phyloP scores from a whole-genome alignment of 2,329 filamentous ascomycete genomes.

The Falciphora oryzae region DNA sequence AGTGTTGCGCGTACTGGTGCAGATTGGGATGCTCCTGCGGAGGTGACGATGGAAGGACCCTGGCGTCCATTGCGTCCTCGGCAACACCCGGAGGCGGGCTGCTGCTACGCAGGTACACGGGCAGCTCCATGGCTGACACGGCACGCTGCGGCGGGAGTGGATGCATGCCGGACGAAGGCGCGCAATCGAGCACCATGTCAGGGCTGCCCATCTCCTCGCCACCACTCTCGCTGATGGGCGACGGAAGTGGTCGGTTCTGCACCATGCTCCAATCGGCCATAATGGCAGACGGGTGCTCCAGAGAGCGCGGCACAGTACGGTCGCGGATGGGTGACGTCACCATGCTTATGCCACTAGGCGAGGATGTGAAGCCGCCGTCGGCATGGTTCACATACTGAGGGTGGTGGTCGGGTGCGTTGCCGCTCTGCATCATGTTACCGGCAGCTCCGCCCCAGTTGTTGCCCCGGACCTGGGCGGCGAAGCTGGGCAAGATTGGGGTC shows the following conservation, averaged over 20 bases:
- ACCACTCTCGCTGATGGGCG: conserved; percentile 52
- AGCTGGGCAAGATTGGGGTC: conserved; percentile 54
- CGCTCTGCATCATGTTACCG: conserved; percentile 26
- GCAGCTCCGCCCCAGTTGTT: conserved; percentile 38
- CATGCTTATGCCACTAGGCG: not conserved
- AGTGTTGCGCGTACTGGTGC: conserved; percentile 6
- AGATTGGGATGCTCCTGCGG: conserved; percentile 6
- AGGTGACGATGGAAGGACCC: conserved; percentile 1
- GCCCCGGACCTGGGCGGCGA: conserved; percentile 50
- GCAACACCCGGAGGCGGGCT: not conserved
- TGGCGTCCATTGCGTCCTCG: too few species aligned
- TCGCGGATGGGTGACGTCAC: conserved; percentile 23
- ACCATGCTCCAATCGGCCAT: conserved; percentile 45
- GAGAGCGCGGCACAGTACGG: conserved; percentile 42
- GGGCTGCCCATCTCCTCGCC: conserved; percentile 39
- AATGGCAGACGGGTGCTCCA: conserved; percentile 28
- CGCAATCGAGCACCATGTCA: conserved; percentile 34
- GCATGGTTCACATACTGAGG: not conserved
- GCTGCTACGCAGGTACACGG: conserved; percentile 8
- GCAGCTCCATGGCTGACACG: conserved; percentile 26
- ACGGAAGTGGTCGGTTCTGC: conserved; percentile 49
- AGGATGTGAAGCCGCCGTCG: conserved; percentile 3
- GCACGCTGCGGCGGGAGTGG: conserved; percentile 29
- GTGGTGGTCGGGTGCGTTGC: conserved; percentile 12
- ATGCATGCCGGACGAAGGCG: conserved; percentile 21